These are phyloP conservation scores for Nissolia schottii DNA, from an alignment of 306 rosid genomes.

Conservation along the genomic window DNA sequence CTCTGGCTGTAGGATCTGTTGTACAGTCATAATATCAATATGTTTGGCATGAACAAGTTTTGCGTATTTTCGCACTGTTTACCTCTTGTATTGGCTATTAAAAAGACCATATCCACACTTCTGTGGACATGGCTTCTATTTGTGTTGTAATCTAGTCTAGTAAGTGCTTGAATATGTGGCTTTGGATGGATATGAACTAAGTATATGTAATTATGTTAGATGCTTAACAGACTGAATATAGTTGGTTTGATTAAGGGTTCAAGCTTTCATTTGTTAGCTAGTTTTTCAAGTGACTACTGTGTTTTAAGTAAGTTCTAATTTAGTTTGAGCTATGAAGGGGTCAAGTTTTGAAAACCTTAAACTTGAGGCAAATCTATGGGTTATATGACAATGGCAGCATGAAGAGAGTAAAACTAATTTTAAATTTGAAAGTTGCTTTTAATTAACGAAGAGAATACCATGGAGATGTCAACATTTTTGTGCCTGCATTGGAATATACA, in stretches of 20 bases:
- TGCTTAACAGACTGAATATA: constrained; percentile 34
- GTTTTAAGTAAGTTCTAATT: background rate
- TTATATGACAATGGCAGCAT: background rate
- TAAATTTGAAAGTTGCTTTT: constrained; percentile 3
- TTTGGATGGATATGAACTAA: constrained; percentile 31
- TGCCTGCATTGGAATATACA: constrained; percentile 11
- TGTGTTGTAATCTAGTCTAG: constrained; percentile 45
- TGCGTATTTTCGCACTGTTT: constrained; percentile 27
- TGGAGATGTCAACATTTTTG: constrained; percentile 11
- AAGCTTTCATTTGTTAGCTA: background rate
- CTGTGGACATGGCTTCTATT: constrained; percentile 28
- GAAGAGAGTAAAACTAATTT: background rate
- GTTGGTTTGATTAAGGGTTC: constrained; percentile 15
- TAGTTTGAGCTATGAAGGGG: background rate
- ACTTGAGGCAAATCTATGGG: background rate
- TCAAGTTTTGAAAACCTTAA: background rate
- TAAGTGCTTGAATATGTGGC: constrained; percentile 28
- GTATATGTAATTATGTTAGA: constrained; percentile 38
- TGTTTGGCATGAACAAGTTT: constrained; percentile 34
- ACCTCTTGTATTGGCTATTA: constrained; percentile 31
- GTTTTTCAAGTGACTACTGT: constrained; percentile 6
- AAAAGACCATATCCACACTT: constrained; percentile 22
- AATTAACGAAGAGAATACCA: background rate
- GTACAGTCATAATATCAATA: constrained; percentile 42
- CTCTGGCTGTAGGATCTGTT: constrained; percentile 46